phyloP scores from a whole-genome alignment of 176 grass and related monocot genomes.

The Poa annua region DNA sequence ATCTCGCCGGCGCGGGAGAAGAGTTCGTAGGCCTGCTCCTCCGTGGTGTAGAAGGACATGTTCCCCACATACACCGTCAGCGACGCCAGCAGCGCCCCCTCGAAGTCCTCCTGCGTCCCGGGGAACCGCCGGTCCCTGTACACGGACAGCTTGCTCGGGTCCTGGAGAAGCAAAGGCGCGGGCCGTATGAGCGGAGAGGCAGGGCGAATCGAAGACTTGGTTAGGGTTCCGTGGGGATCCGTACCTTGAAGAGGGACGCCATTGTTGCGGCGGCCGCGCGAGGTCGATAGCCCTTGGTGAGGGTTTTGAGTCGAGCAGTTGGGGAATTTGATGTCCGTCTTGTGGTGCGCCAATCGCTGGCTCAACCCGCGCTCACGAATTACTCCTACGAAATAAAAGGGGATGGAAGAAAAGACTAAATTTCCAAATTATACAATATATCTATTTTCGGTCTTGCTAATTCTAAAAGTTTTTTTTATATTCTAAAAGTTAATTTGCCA shows the following conservation, averaged over 20 bases:
- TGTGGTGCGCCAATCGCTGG: neutral
- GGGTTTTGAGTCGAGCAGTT: constrained; percentile 24
- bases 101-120: constrained; percentile 92
- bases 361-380: neutral
- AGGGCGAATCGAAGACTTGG: neutral
- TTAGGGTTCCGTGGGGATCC: constrained; percentile 40
- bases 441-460: no score
- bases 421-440: neutral
- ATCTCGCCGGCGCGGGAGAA: constrained; percentile 94
- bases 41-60: constrained; percentile 99
- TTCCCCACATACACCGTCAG: constrained; percentile 91
- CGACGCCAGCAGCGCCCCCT: constrained; percentile 70
- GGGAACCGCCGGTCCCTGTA: constrained; percentile 91
- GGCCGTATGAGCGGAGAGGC: constrained; percentile 24
- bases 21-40: constrained; percentile 95
- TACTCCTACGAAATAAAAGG: neutral
- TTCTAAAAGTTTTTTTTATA: no score
- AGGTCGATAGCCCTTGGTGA: constrained; percentile 8
- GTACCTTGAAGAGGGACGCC: constrained; percentile 90
- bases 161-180: constrained; percentile 44
- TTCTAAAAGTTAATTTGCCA: no score
- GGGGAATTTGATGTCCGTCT: constrained; percentile 41
- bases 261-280: constrained; percentile 50
- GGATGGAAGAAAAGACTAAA: neutral
- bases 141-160: constrained; percentile 82